Percentiles rank a stretch among this genome's conserved stretches.
These are phyloP conservation scores for Calonectria henricotiae DNA, from an alignment of 2,329 filamentous ascomycete genomes.

Conservation along the genomic window DNA sequence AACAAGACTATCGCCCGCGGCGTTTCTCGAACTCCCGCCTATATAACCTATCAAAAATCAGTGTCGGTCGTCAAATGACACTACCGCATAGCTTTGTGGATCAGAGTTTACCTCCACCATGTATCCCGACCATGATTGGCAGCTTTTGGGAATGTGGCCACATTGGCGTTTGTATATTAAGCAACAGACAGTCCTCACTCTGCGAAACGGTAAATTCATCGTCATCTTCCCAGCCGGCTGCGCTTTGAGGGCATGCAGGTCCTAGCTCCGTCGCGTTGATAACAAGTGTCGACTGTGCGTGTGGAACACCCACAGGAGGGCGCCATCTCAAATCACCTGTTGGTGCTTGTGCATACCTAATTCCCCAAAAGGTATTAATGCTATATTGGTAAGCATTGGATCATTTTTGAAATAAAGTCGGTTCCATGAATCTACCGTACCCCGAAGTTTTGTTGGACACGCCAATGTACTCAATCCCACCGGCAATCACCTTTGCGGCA, in stretches of 20 bases:
- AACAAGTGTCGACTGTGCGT: too few relatives aligned
- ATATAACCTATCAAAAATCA: neutral
- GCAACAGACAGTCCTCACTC: slow-evolving; percentile 1
- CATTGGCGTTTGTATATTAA: neutral
- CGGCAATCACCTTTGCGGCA: too few relatives aligned
- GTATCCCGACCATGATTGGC: slow-evolving; percentile 9
- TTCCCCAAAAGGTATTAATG: slow-evolving; percentile 1
- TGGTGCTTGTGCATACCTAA: neutral
- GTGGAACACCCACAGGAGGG: neutral
- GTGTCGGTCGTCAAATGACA: neutral
- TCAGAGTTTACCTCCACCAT: neutral
- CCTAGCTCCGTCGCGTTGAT: neutral
- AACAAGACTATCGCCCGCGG: neutral
- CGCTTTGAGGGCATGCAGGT: neutral
- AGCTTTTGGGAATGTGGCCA: neutral
- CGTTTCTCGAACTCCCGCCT: neutral
- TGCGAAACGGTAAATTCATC: neutral
- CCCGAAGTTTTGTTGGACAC: too few relatives aligned
- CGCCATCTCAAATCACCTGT: neutral
- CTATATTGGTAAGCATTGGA: neutral
- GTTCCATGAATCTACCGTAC: too few relatives aligned
- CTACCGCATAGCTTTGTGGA: neutral
- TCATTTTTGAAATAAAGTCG: too few relatives aligned
- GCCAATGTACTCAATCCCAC: too few relatives aligned
- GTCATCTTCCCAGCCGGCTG: neutral